These are phyloP conservation scores for Oehlia diaphana DNA, from an alignment of 192 early-diverging fungal species.

Conservation along the genomic window DNA sequence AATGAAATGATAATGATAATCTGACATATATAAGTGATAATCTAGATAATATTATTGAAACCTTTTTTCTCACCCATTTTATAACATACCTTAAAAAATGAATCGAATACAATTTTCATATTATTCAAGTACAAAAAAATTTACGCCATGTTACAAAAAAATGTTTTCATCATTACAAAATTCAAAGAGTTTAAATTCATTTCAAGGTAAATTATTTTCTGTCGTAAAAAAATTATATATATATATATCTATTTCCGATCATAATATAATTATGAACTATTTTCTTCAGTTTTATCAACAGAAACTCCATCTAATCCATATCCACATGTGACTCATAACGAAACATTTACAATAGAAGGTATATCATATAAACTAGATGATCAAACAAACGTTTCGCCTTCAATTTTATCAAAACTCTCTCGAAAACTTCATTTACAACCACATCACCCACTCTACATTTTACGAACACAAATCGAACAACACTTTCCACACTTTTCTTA, in stretches of 20 bases:
- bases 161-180: neutral
- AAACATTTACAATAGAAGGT: slow-evolving; percentile 41
- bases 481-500: slow-evolving; percentile 69
- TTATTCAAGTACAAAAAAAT: neutral
- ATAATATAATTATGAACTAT: neutral
- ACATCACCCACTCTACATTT: slow-evolving; percentile 85
- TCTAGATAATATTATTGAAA: no score
- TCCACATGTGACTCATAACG: neutral
- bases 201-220: slow-evolving; percentile 29
- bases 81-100: no score
- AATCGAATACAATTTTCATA: no score
- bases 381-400: slow-evolving; percentile 76
- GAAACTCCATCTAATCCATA: neutral
- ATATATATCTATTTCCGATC: neutral
- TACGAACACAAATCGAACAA: slow-evolving; percentile 75
- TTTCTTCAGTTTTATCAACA: neutral
- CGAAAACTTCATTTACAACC: slow-evolving; percentile 75
- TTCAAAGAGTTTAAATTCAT: neutral
- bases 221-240: no score
- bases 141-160: neutral
- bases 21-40: no score
- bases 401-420: slow-evolving; percentile 73
- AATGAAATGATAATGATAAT: no score
- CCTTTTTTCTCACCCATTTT: no score
- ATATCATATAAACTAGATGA: slow-evolving; percentile 52